Conservation (phyloP, 768 basidiomycete species). For the Favolaschia claudopus region DNA sequence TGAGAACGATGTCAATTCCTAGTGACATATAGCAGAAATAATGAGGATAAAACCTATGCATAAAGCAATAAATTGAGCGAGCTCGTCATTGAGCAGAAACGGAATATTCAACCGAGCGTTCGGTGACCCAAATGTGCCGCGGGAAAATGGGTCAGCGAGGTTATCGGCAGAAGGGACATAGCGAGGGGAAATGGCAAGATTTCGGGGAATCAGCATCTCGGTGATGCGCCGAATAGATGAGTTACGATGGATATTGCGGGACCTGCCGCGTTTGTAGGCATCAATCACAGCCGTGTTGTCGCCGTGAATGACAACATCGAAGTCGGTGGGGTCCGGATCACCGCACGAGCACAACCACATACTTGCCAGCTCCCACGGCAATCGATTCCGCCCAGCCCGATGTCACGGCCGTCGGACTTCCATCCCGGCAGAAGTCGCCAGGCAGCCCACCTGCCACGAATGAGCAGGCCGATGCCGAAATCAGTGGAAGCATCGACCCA, state of each 20-base stretch:
- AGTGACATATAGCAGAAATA: conserved; percentile 5
- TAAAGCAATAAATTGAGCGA: conserved; percentile 5
- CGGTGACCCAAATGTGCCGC: conserved; percentile 20
- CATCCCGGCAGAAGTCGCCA: background rate
- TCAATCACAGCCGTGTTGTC: conserved; percentile 1
- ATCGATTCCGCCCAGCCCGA: background rate
- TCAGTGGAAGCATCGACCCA: background rate
- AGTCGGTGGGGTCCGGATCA: background rate
- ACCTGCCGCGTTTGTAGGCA: background rate
- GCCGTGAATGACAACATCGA: background rate
- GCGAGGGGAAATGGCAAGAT: conserved; percentile 26
- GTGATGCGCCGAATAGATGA: conserved; percentile 1
- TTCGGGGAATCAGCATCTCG: conserved; percentile 8
- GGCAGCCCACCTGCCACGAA: background rate
- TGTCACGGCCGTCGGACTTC: background rate
- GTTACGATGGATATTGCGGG: background rate
- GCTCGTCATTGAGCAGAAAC: conserved; percentile 24
- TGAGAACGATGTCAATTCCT: background rate
- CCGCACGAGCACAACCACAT: background rate
- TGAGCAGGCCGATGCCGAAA: background rate
- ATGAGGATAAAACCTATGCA: background rate
- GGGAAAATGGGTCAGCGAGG: conserved; percentile 34
- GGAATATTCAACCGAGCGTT: background rate
- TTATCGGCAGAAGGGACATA: conserved; percentile 38
- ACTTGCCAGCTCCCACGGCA: background rate